A percentile compares a stretch with the other conserved stretches of the same genome.
Evolutionary conservation across 352 stramenopile species (phyloP).

Genomic region (Pythium myriotylum): DNA sequence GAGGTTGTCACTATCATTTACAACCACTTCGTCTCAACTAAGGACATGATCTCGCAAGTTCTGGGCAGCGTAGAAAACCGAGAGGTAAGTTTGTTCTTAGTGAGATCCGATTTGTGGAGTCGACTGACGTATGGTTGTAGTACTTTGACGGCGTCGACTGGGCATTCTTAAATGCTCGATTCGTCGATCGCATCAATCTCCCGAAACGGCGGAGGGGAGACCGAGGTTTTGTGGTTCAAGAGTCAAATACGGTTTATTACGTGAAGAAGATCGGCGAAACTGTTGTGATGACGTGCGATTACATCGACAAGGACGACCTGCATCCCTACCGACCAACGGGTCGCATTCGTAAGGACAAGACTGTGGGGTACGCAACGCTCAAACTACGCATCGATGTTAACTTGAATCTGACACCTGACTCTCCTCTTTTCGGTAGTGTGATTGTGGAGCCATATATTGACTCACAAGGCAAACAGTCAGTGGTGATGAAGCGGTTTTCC

Average conservation of each 20-base stretch:
- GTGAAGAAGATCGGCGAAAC: slow-evolving; percentile 43
- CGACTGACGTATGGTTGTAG: too few relatives aligned
- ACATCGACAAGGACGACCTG: slow-evolving; percentile 47
- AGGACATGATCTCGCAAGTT: slow-evolving; percentile 54
- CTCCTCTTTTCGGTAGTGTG: too few relatives aligned
- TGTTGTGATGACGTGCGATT: slow-evolving; percentile 52
- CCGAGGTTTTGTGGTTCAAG: slow-evolving; percentile 57
- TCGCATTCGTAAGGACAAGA: slow-evolving; percentile 59
- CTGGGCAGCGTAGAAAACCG: slow-evolving; percentile 60
- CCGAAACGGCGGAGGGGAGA: slow-evolving; percentile 34
- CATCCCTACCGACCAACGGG: slow-evolving; percentile 45
- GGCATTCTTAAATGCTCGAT: slow-evolving; percentile 57
- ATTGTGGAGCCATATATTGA: slow-evolving; percentile 44
- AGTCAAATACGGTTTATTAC: slow-evolving; percentile 67
- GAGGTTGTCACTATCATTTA: slow-evolving; percentile 56
- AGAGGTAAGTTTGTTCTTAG: slow-evolving; percentile 43
- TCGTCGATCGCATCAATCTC: slow-evolving; percentile 63
- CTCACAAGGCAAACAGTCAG: slow-evolving; percentile 32
- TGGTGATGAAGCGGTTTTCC: slow-evolving; percentile 72
- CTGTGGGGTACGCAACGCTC: slow-evolving; percentile 52
- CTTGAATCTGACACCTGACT: too few relatives aligned
- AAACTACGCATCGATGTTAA: too few relatives aligned
- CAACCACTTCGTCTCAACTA: slow-evolving; percentile 59
- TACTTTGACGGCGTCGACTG: slow-evolving; percentile 65
- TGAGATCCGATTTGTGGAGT: too few relatives aligned